phyloP scores from a whole-genome alignment of 106 monocot genomes.

The Gastrodia elata region DNA sequence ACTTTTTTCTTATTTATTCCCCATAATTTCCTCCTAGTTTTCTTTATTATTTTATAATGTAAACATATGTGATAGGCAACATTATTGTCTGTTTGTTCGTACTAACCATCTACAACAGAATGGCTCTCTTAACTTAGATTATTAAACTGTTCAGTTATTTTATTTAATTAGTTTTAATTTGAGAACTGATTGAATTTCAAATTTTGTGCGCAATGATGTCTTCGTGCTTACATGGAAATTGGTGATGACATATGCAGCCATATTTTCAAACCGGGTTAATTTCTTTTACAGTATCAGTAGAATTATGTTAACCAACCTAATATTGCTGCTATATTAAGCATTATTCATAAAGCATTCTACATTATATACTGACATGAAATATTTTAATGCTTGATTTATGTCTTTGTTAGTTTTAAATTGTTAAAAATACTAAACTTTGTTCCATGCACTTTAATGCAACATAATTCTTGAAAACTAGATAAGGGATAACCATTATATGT shows the following conservation, averaged over 20 bases:
- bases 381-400: not conserved
- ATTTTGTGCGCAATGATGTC: not conserved
- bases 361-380: not conserved
- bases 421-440: not conserved
- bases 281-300: not conserved
- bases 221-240: not conserved
- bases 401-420: not conserved
- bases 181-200: not conserved
- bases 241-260: not conserved
- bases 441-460: not conserved
- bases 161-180: not conserved
- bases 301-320: not conserved
- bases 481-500: not conserved
- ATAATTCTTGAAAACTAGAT: not conserved
- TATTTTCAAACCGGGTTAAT: not conserved
- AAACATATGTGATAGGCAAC: not conserved
- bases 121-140: not conserved
- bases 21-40: not conserved
- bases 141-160: not conserved
- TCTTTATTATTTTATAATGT: not conserved
- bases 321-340: not conserved
- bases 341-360: not conserved
- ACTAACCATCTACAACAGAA: not conserved
- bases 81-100: not conserved
- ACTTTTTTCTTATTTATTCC: not conserved